Evolutionary conservation across 805 yeast genomes (phyloP), one percentile per base, ranked within the genome.

Genomic region (Yamadazyma ubonensis): DNA sequence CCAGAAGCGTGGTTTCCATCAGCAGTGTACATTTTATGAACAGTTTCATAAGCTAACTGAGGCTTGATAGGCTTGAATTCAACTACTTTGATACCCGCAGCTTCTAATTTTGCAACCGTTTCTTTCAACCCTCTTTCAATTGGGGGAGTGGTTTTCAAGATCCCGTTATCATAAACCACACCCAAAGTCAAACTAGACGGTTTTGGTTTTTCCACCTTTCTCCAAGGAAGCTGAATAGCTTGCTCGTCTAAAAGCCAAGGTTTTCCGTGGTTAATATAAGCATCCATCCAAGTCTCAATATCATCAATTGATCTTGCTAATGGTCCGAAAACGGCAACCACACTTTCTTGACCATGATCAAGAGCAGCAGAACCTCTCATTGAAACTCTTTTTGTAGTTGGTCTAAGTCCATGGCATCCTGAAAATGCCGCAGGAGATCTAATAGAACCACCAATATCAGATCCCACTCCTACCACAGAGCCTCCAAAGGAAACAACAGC

Each of bases 271-370:
- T 79, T 80, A 49, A 79, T 67, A 55, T 77, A 81, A n/a, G 63
- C 39, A 41, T 76, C 70, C 89, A 83, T 83, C 67, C 81, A 79
- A 40, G 78, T 57, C 16, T 83, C 88, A 46, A 83, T 58, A 59
- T 83, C 91, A 5, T 80, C 84, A 33, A 80, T 63, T 4, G 78
- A 61, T 51, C 82, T 73, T 3, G 85, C 72, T 61, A 84, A 57
- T 29, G 91, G 91, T 17, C 90, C 91, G 36, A 70, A 69, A 14
- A 80, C 83, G 9, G 81, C 77, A n/a, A 71, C 73, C 40, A 83
- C 77, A 18, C 83, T 65, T 57, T 82, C 85, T 54, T 77, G 81
- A 36, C 85, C 88, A 41, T 70, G 68, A 53, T 78, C 76, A 32
- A 73, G 64, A 33, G 81, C 62, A 50, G 79, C 65, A 45, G 75